Percentiles rank a stretch among this genome's conserved stretches.
Evolutionary conservation across 78 protist species (phyloP).

Genomic region (Dictyostelium brefeldianum): DNA sequence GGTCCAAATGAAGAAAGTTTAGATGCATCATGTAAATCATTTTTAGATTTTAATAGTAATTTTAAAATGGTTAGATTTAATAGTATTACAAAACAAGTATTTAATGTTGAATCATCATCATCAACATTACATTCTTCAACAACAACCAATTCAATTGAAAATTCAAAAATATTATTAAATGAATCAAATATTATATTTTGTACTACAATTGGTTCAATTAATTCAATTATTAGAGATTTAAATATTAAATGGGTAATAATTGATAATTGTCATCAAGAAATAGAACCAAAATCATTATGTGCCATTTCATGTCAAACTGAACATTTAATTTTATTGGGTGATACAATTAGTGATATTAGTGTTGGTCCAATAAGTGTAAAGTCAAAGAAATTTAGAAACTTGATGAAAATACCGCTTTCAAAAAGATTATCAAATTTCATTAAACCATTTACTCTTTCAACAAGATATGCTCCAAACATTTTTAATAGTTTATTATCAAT

Average conservation of each 20-base stretch:
- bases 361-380: slow-evolving; percentile 12
- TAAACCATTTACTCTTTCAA: background rate
- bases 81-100: background rate
- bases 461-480: background rate
- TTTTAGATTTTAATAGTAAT: background rate
- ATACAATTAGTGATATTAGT: slow-evolving; percentile 27
- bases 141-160: too few species aligned
- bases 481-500: background rate
- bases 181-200: slow-evolving; percentile 38
- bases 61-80: slow-evolving; percentile 15
- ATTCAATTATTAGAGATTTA: slow-evolving; percentile 6
- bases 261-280: slow-evolving; percentile 67
- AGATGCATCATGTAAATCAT: slow-evolving; percentile 37
- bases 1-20: slow-evolving; percentile 70
- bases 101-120: too few species aligned
- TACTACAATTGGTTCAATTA: slow-evolving; percentile 18
- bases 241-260: slow-evolving; percentile 53
- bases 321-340: slow-evolving; percentile 42
- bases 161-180: background rate
- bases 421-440: slow-evolving; percentile 16
- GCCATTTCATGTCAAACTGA: background rate
- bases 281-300: slow-evolving; percentile 56
- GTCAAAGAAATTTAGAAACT: background rate
- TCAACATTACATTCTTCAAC: too few species aligned
- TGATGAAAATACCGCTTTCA: slow-evolving; percentile 5